Percentiles rank a stretch among this genome's conserved stretches.
Conservation (phyloP, 2,329 filamentous ascomycete species). For the Scolecobasidium constrictum region DNA sequence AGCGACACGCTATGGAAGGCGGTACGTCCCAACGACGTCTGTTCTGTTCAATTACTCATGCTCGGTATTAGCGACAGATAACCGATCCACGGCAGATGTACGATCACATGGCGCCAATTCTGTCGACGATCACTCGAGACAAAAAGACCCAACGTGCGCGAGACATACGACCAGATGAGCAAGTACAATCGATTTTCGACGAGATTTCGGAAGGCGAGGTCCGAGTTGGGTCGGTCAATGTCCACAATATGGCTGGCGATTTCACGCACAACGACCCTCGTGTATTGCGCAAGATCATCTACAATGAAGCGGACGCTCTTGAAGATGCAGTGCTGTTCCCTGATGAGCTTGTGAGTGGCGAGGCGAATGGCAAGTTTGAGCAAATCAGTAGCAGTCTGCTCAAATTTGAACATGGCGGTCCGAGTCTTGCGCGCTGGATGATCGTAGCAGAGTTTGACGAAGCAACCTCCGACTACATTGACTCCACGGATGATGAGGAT, state of each 20-base stretch:
- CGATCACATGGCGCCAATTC: constrained; percentile 20
- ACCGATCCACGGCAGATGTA: constrained; percentile 21
- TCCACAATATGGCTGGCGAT: not conserved
- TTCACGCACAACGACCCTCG: constrained; percentile 15
- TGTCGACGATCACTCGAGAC: constrained; percentile 27
- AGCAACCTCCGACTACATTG: too few relatives aligned
- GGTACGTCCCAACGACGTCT: constrained; percentile 24
- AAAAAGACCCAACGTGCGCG: constrained; percentile 22
- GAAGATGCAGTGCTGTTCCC: constrained; percentile 33
- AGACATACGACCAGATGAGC: constrained; percentile 21
- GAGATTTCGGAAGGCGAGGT: not conserved
- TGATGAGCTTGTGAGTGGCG: too few relatives aligned
- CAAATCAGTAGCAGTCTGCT: constrained; percentile 11
- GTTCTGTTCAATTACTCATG: constrained; percentile 27
- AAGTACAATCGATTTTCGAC: not conserved
- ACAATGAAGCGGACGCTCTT: constrained; percentile 28
- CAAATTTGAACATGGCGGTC: constrained; percentile 13
- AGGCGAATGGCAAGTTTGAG: not conserved
- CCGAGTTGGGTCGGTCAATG: not conserved
- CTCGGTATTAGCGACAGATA: constrained; percentile 7
- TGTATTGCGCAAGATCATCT: constrained; percentile 13
- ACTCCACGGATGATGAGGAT: not conserved
- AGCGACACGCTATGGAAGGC: constrained; percentile 20
- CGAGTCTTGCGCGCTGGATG: constrained; percentile 13
- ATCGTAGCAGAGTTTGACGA: constrained; percentile 18